Conservation (phyloP, 129 eudicot genomes). For the Flaveria ramosissima region DNA sequence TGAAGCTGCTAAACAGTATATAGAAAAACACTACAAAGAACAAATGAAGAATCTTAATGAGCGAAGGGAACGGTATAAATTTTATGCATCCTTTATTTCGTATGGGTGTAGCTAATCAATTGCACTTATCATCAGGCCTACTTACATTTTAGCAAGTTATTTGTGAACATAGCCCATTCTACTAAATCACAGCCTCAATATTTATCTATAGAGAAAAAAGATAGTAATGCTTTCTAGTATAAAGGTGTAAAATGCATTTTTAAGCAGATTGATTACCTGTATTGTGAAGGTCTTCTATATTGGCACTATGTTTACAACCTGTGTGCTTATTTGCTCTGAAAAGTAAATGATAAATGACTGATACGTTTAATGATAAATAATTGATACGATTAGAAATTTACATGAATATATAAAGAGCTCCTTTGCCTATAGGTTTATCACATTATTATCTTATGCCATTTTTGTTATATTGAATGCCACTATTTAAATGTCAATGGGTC, state of each 20-base stretch:
- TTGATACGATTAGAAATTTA: neutral
- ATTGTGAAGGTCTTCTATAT: constrained; percentile 2
- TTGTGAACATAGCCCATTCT: constrained; percentile 17
- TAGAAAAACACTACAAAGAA: constrained; percentile 96
- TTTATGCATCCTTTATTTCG: constrained; percentile 14
- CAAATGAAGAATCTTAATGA: constrained; percentile 95
- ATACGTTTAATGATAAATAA: neutral
- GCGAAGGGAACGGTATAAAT: constrained; percentile 81
- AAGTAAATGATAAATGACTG: neutral
- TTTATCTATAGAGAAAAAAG: neutral
- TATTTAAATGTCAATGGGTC: neutral
- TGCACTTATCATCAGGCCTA: neutral
- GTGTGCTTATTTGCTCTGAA: neutral
- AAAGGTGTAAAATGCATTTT: constrained; percentile 1
- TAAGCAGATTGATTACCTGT: neutral
- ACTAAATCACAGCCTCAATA: constrained; percentile 1
- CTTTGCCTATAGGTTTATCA: constrained; percentile 6
- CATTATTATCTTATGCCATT: neutral
- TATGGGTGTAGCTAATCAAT: neutral
- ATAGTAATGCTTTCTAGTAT: neutral
- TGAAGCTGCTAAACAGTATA: constrained; percentile 96
- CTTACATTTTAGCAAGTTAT: neutral
- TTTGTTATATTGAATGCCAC: neutral
- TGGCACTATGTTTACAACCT: neutral
- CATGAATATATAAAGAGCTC: neutral